Evolutionary conservation across 352 stramenopile species (phyloP), one percentile per base, ranked within the genome.

Genomic region (Phytophthora crassamura): DNA sequence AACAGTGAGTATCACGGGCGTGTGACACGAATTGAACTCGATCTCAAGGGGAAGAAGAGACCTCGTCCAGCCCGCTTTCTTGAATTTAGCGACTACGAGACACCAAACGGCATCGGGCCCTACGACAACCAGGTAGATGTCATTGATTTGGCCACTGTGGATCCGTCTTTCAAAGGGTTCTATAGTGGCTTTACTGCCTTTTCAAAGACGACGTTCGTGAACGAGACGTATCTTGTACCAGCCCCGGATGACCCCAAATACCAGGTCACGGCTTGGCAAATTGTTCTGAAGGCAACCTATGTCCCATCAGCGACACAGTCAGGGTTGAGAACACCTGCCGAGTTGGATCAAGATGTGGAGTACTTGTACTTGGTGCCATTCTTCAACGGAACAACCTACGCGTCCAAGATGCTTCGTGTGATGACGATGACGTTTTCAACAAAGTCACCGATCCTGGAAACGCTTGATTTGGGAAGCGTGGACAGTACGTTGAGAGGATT

Each of bases 61-160:
- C 84, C 86, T 33, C 80, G 86, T 1, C 84, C 84, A 7, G 84
- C 86, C 35, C 79, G 80, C 14, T 92, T 91, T 33, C 81, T 84
- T 38, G 86, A 94, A 43, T 91, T 94, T 59, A 94, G 84, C 36
- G 81, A 92, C 60, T 90, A 93, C 53, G 78, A 90, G 9, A 84
- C 84, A 1, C 58, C 47, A 0, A 69, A 89, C 7, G 86, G 86
- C 7, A 82, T 91, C 35, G 86, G 86, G 0, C 86, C 86, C 12
- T 94, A 91, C 66, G 25, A 57, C 10, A 67, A 63, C 14, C 86
- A 94, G 58, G 69, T 92, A 8, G 16, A 66, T 16, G 67, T 89
- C 16, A 80, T 94, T 53, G 72, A 94, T 33, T 63, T 93, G 41
- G 56, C 76, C 7, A 48, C 67, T n/a, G n/a, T 81, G 10, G 56